Conservation (phyloP, 495 filamentous ascomycete species). For the Diplogelasinospora grovesii region DNA sequence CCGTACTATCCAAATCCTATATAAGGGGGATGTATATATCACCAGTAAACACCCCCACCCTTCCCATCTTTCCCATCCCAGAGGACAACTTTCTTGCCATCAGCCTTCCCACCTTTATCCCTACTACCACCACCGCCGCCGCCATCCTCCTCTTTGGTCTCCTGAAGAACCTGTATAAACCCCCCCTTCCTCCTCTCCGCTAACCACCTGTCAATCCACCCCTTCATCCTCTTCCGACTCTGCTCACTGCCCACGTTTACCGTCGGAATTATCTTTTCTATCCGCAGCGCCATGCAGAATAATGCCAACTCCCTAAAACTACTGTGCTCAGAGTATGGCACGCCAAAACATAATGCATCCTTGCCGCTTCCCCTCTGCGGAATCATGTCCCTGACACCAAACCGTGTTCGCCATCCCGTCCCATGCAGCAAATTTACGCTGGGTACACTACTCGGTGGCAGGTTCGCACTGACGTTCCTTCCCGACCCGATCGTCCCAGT, state of each 20-base stretch:
- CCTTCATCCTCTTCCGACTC: constrained; percentile 74
- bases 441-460: constrained; percentile 28
- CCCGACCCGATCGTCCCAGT: too few species aligned
- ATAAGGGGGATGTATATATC: constrained; percentile 1
- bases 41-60: constrained; percentile 42
- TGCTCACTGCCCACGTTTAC: constrained; percentile 74
- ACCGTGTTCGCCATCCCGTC: constrained; percentile 64
- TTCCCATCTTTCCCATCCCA: constrained; percentile 38
- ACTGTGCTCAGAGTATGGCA: constrained; percentile 93
- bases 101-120: too few species aligned
- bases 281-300: constrained; percentile 81
- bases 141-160: constrained; percentile 20
- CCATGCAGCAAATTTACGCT: constrained; percentile 61
- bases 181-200: constrained; percentile 78
- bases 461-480: constrained; percentile 21
- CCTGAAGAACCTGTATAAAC: constrained; percentile 48
- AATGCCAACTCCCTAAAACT: constrained; percentile 89
- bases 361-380: constrained; percentile 73
- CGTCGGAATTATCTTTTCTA: constrained; percentile 85
- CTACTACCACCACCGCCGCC: too few species aligned
- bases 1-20: neutral
- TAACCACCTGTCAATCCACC: constrained; percentile 83
- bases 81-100: constrained; percentile 16
- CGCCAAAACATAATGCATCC: constrained; percentile 75
- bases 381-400: constrained; percentile 55